Percentiles rank a stretch among this genome's conserved stretches.
Conservation (phyloP, 2,329 filamentous ascomycete genomes). For the Phialocephala sp. region DNA sequence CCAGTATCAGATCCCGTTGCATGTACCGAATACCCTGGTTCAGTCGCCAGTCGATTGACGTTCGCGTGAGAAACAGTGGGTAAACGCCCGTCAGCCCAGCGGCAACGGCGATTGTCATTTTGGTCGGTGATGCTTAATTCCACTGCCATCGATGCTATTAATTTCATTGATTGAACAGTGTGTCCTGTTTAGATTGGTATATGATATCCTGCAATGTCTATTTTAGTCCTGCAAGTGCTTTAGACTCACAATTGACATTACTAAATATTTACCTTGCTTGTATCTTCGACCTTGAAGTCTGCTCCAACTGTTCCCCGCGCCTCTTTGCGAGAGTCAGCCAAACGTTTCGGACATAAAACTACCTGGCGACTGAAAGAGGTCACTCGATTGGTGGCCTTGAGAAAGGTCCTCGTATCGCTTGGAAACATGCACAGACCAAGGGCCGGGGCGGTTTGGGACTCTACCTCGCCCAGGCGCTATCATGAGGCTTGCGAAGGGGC, state of each 20-base stretch:
- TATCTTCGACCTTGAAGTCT: neutral
- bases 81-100: conserved; percentile 4
- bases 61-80: conserved; percentile 12
- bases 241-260: neutral
- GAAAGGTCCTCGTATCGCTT: conserved; percentile 14
- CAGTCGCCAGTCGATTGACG: neutral
- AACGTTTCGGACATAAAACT: conserved; percentile 18
- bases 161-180: neutral
- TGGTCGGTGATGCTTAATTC: conserved; percentile 22
- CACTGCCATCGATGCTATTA: neutral
- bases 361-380: conserved; percentile 7
- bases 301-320: neutral
- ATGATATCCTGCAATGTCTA: no score
- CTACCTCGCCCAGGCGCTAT: conserved; percentile 12
- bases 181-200: no score
- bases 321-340: neutral
- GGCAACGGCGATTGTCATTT: conserved; percentile 13
- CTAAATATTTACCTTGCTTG: neutral
- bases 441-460: conserved; percentile 22
- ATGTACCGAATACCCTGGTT: conserved; percentile 12
- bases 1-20: conserved; percentile 18
- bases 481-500: conserved; percentile 14
- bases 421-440: conserved; percentile 27
- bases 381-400: conserved; percentile 15
- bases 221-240: neutral